Evolutionary conservation across 345 rosid species (phyloP).

Genomic region (Citrus inodora): DNA sequence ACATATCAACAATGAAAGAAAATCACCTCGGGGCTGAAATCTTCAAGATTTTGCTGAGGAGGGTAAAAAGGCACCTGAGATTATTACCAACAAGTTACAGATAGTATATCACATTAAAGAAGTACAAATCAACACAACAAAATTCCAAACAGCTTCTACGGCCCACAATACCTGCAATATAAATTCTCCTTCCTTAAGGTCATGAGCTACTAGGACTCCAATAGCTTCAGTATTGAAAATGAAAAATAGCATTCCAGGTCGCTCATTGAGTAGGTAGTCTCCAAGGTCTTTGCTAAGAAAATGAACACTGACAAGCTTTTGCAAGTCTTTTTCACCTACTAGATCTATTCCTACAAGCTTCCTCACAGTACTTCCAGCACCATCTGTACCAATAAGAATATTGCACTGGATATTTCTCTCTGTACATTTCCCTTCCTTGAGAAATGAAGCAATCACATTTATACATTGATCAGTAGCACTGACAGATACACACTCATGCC

Average conservation of each 20-base stretch:
- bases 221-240: conserved; percentile 83
- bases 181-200: conserved; percentile 84
- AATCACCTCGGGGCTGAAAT: conserved; percentile 70
- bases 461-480: conserved; percentile 41
- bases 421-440: conserved; percentile 42
- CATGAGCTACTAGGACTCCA: conserved; percentile 96
- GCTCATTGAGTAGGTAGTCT: conserved; percentile 52
- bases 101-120: not conserved
- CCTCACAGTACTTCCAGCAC: conserved; percentile 79
- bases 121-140: not conserved
- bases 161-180: conserved; percentile 66
- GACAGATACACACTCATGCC: conserved; percentile 76
- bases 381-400: conserved; percentile 82
- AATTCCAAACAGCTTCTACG: conserved; percentile 1
- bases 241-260: conserved; percentile 92
- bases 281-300: conserved; percentile 83
- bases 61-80: conserved; percentile 86
- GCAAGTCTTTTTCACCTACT: conserved; percentile 76
- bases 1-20: conserved; percentile 9
- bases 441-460: conserved; percentile 53
- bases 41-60: conserved; percentile 79
- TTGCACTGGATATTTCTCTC: conserved; percentile 54
- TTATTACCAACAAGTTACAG: conserved; percentile 10
- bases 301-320: conserved; percentile 88
- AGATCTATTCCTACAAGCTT: conserved; percentile 59